Evolutionary conservation across 139 green algal species (phyloP).

Genomic region (Tetradesmus lagerheimii): DNA sequence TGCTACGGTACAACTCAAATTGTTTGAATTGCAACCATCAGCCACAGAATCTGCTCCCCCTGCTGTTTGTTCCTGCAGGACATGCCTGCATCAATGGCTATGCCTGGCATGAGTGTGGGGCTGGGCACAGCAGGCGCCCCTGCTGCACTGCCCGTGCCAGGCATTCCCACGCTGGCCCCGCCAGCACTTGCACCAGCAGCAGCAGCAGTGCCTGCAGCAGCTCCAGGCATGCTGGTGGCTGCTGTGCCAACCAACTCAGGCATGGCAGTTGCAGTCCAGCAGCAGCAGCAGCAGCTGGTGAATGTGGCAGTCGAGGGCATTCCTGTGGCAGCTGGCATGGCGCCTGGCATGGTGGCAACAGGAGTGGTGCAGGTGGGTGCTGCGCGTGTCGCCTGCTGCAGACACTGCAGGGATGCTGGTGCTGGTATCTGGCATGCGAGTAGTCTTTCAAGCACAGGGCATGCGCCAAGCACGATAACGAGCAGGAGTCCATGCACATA

Average conservation of each 20-base stretch:
- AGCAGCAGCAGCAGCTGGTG: conserved; percentile 17
- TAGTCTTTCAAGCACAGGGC: no score
- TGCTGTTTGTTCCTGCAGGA: neutral
- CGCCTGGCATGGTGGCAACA: neutral
- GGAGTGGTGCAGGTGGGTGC: conserved; percentile 32
- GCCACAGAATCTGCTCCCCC: no score
- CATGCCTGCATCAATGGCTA: conserved; percentile 9
- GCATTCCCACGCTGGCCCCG: neutral
- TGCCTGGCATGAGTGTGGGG: neutral
- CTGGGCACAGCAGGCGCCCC: neutral
- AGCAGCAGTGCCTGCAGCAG: conserved; percentile 2
- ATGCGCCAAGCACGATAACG: no score
- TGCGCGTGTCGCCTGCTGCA: neutral
- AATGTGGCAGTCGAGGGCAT: conserved; percentile 17
- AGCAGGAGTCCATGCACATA: no score
- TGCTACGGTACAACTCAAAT: no score
- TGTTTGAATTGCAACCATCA: no score
- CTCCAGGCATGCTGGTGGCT: neutral
- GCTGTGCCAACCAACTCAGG: neutral
- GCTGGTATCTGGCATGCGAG: neutral
- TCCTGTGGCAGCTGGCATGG: neutral
- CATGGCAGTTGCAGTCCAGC: neutral
- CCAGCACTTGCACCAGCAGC: conserved; percentile 17
- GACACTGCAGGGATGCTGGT: neutral
- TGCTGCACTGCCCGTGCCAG: neutral